Evolutionary conservation across 2,329 filamentous ascomycete species (phyloP).

Genomic region (Arthrobotrys entomopaga): DNA sequence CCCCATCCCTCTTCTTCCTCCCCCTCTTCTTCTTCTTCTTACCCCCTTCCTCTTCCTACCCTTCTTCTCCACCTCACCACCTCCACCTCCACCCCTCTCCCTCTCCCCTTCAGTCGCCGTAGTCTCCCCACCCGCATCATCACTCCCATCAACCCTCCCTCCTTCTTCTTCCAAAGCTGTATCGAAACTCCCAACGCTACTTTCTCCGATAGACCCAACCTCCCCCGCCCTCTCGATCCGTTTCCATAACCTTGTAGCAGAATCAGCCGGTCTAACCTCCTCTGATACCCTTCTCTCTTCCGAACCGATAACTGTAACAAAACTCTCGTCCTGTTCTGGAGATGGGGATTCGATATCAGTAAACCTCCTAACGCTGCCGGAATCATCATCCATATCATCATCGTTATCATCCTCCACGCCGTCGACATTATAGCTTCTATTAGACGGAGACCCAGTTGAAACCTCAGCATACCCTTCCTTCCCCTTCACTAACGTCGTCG

Average conservation of each 20-base stretch:
- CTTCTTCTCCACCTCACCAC: background rate
- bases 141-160: background rate
- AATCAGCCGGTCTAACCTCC: constrained; percentile 13
- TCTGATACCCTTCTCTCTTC: background rate
- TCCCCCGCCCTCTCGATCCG: constrained; percentile 34
- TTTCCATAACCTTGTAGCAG: constrained; percentile 33
- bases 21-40: constrained; percentile 14
- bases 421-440: constrained; percentile 19
- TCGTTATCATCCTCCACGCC: constrained; percentile 10
- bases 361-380: background rate
- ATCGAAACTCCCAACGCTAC: constrained; percentile 10
- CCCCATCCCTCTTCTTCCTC: background rate
- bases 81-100: background rate
- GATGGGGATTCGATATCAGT: background rate
- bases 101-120: background rate
- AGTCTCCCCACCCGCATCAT: background rate
- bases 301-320: constrained; percentile 18
- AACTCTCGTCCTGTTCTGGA: too few relatives aligned
- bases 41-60: constrained; percentile 16
- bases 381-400: constrained; percentile 9
- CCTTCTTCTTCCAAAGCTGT: background rate
- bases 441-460: constrained; percentile 15
- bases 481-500: too few relatives aligned
- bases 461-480: background rate
- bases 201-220: constrained; percentile 21